A percentile compares a stretch with the other conserved stretches of the same genome.
phyloP scores from a whole-genome alignment of 169 alveolate species.

The Eimeria maxima region DNA sequence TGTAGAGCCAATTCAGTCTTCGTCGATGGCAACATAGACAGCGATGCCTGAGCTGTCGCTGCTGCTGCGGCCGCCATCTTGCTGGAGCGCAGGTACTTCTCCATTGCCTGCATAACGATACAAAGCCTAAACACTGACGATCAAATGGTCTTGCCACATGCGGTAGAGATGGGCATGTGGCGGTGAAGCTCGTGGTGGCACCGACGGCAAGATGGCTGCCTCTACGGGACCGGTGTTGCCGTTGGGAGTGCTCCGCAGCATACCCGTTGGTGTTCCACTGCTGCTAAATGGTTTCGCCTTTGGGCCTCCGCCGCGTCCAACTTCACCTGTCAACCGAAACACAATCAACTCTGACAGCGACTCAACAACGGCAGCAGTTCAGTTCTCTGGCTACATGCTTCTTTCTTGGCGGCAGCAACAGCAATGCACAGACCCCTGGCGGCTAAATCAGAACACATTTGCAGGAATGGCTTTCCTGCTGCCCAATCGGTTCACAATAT shows the following conservation, averaged over 20 bases:
- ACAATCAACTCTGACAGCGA: not conserved
- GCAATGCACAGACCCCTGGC: not conserved
- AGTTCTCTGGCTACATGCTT: not conserved
- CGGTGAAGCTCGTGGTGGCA: not conserved
- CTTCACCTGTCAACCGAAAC: slow-evolving; percentile 30
- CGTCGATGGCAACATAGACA: slow-evolving; percentile 40
- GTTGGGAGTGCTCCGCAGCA: not conserved
- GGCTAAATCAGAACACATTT: not conserved
- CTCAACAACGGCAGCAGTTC: not conserved
- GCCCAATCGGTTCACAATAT: not conserved
- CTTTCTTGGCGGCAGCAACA: not conserved
- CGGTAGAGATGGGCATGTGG: not conserved
- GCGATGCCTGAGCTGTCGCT: slow-evolving; percentile 69
- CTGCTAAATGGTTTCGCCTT: slow-evolving; percentile 42
- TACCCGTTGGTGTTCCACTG: slow-evolving; percentile 56
- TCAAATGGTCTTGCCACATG: not conserved
- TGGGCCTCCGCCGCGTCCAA: slow-evolving; percentile 60
- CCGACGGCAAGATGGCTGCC: not conserved
- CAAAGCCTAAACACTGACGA: not conserved
- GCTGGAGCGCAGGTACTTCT: slow-evolving; percentile 80
- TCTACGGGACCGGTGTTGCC: not conserved
- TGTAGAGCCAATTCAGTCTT: slow-evolving; percentile 80
- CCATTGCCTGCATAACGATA: slow-evolving; percentile 75
- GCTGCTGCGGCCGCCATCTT: slow-evolving; percentile 78
- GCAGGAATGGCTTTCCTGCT: not conserved